Evolutionary conservation across 306 rosid genomes (phyloP).

Genomic region (Trichosanthes cucumerina): DNA sequence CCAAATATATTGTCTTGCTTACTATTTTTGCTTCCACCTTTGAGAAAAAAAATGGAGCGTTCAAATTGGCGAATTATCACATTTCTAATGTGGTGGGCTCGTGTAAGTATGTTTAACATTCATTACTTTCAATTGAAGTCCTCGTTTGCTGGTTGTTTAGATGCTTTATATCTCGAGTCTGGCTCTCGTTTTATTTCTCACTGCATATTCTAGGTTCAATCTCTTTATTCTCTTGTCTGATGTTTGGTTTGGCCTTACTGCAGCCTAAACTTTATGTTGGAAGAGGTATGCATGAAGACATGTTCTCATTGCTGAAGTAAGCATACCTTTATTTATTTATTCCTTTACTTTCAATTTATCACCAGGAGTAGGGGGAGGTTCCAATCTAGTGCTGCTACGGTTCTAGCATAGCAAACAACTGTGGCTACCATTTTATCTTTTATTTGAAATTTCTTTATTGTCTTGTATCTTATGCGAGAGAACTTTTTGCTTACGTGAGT

Average conservation of each 20-base stretch:
- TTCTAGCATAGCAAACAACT: not conserved
- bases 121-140: constrained; percentile 6
- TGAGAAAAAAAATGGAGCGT: constrained; percentile 67
- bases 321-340: constrained; percentile 13
- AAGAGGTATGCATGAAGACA: constrained; percentile 84
- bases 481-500: not conserved
- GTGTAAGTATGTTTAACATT: constrained; percentile 41
- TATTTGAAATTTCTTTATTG: not conserved
- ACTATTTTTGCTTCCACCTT: constrained; percentile 81
- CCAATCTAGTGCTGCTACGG: not conserved
- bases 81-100: constrained; percentile 96
- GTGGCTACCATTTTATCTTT: not conserved
- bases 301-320: constrained; percentile 76
- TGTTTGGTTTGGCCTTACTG: constrained; percentile 24
- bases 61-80: constrained; percentile 58
- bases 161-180: not conserved
- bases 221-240: constrained; percentile 9
- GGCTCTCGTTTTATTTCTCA: not conserved
- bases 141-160: constrained; percentile 1
- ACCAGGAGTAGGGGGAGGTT: not conserved
- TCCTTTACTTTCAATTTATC: not conserved
- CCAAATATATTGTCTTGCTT: constrained; percentile 71
- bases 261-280: constrained; percentile 94
- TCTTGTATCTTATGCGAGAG: not conserved
- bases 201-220: constrained; percentile 1